Evolutionary conservation across 768 basidiomycete species (phyloP), one percentile per base, ranked within the genome.

Genomic region (Tricholoma bakamatsutake): DNA sequence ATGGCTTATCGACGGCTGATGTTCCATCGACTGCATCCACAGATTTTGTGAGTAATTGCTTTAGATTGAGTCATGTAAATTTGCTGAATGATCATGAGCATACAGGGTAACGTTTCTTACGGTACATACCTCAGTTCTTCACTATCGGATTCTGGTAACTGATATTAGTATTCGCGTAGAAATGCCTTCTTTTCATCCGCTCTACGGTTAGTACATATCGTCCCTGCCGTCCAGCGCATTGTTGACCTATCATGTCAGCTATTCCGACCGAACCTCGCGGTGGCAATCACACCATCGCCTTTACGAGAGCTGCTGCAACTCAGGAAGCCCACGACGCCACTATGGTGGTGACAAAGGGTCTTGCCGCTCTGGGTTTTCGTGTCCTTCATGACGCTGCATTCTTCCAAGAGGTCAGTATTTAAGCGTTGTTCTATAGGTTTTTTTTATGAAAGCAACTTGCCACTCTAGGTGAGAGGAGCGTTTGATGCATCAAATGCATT

Each of bases 251-350:
- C 30, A 61, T 18, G 45, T 51, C 61, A 87, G 87, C 83, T 28
- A 89, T 91, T 52, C 88, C 88, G n/a, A 87, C 87, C 5, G 72
- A 74, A 58, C 80, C 81, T 6, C 72, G 79, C 50, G 88, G 87
- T 40, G 84, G 83, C n/a, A 91, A 91, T 62, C 89, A 91, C 62
- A 89, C 89, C 1, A 74, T 81, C 9, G 80, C 74, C 4, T 91
- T 90, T 66, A 72, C 85, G 18, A 68, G 71, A 52, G 76, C 89
- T 24, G 84, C 87, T 27, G 73, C 74, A 28, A 82, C 78, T 42
- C 63, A 70, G 39, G 80, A 81, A 57, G 89, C 89, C 12, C 89
- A 90, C 62, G 73, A 74, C 45, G 75, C 76, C 18, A 81, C 81
- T 30, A 76, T 91, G 66, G 64, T 67, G 7, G 70, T 82, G 28